A percentile compares a stretch with the other conserved stretches of the same genome.
phyloP scores from a whole-genome alignment of 805 yeast species.

The Zygotorulaspora danielsina region DNA sequence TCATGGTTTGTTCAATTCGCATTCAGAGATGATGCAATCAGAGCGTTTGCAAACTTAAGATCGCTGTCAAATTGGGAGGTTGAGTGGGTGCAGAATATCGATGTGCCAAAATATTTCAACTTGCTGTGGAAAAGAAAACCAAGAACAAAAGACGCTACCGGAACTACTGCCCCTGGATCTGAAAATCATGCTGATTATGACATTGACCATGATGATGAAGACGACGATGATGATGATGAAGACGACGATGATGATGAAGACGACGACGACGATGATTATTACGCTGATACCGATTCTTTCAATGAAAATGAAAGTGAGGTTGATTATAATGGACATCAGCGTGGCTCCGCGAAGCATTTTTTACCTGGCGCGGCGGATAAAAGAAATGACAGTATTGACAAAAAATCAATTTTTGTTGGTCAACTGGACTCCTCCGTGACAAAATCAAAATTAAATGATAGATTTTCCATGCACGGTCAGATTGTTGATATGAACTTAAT shows the following conservation, averaged over 20 bases:
- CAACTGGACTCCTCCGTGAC: conserved; percentile 56
- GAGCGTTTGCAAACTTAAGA: conserved; percentile 70
- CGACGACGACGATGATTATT: conserved; percentile 7
- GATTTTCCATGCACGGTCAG: conserved; percentile 66
- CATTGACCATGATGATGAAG: conserved; percentile 7
- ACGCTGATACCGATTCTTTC: neutral
- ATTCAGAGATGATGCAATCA: conserved; percentile 81
- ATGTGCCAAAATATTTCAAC: conserved; percentile 41
- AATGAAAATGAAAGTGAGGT: conserved; percentile 1
- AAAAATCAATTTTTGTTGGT: conserved; percentile 72
- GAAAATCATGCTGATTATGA: conserved; percentile 7
- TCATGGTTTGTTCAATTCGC: conserved; percentile 77
- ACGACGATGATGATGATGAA: conserved; percentile 5
- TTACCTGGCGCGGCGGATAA: neutral
- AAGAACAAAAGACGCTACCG: conserved; percentile 15
- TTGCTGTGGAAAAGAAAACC: conserved; percentile 15
- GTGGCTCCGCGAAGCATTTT: neutral
- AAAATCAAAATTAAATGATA: conserved; percentile 49
- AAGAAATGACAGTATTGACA: conserved; percentile 49
- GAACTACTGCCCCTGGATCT: conserved; percentile 9
- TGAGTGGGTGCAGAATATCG: conserved; percentile 86
- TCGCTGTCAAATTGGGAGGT: conserved; percentile 52
- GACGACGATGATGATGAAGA: conserved; percentile 5
- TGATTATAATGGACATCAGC: neutral
- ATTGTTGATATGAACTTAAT: conserved; percentile 55